These are phyloP conservation scores for Cylindrotheca closterium DNA, from an alignment of 108 stramenopile species.

Conservation along the genomic window DNA sequence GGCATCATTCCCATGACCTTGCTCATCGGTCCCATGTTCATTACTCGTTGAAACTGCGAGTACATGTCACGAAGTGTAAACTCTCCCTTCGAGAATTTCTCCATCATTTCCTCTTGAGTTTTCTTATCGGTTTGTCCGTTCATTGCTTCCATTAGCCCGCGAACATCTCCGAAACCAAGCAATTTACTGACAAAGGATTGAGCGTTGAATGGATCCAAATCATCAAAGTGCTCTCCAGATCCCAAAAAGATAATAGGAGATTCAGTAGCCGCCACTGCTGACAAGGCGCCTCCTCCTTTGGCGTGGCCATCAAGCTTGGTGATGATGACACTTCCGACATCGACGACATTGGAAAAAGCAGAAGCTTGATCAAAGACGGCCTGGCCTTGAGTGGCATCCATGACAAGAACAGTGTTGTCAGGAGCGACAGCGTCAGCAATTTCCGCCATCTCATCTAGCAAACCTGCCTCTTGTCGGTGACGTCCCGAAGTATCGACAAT, in stretches of 20 bases:
- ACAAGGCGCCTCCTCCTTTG: constrained; percentile 98
- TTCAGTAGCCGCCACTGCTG: constrained; percentile 94
- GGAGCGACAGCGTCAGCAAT: constrained; percentile 88
- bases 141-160: constrained; percentile 82
- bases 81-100: constrained; percentile 89
- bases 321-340: constrained; percentile 93
- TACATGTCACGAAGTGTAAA: constrained; percentile 97
- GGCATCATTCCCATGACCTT: constrained; percentile 98
- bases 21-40: constrained; percentile 88
- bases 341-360: constrained; percentile 91
- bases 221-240: constrained; percentile 96
- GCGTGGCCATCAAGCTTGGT: constrained; percentile 99
- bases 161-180: constrained; percentile 86
- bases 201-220: constrained; percentile 96
- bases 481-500: constrained; percentile 97
- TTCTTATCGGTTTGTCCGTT: constrained; percentile 70
- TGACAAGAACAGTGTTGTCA: constrained; percentile 93
- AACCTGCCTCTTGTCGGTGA: constrained; percentile 92
- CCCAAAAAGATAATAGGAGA: constrained; percentile 97
- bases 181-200: constrained; percentile 89
- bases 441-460: constrained; percentile 99
- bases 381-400: constrained; percentile 99
- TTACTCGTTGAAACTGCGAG: constrained; percentile 88
- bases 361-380: constrained; percentile 94
- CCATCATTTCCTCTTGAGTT: constrained; percentile 74